Evolutionary conservation across 1,139 yeast genomes (phyloP).

Genomic region (Nakaseomyces glabratus): DNA sequence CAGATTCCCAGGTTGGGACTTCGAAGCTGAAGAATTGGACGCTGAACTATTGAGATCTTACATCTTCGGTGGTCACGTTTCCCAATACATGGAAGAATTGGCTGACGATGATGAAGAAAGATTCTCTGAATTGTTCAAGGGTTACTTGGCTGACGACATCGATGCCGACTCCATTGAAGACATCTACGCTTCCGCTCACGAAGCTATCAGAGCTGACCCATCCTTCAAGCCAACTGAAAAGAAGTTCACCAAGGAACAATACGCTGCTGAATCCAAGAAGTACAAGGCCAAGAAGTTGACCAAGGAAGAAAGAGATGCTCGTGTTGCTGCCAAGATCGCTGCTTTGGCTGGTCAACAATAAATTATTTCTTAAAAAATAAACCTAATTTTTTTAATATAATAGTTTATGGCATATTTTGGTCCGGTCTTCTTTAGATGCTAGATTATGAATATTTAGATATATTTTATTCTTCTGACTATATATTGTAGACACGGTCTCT

Average conservation of each 20-base stretch:
- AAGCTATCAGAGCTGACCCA: slow-evolving; percentile 94
- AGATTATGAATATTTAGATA: no score
- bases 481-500: no score
- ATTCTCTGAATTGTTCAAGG: slow-evolving; percentile 92
- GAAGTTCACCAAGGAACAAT: slow-evolving; percentile 96
- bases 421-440: no score
- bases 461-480: no score
- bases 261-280: slow-evolving; percentile 94
- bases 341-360: slow-evolving; percentile 40
- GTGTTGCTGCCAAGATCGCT: slow-evolving; percentile 86
- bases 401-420: no score
- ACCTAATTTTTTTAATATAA: slow-evolving; percentile 5
- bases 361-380: slow-evolving; percentile 11
- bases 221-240: slow-evolving; percentile 79
- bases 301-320: slow-evolving; percentile 83
- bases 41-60: slow-evolving; percentile 96
- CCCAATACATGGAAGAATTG: slow-evolving; percentile 99
- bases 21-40: slow-evolving; percentile 96
- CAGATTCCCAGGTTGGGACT: slow-evolving; percentile 99
- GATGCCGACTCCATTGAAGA: slow-evolving; percentile 98
- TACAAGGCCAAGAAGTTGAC: slow-evolving; percentile 84
- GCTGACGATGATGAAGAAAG: slow-evolving; percentile 99
- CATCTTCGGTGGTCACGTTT: slow-evolving; percentile 99
- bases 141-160: slow-evolving; percentile 92
- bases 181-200: slow-evolving; percentile 90